Conservation (phyloP, 1,139 yeast species). For the Trichomonascaceae sp. region DNA sequence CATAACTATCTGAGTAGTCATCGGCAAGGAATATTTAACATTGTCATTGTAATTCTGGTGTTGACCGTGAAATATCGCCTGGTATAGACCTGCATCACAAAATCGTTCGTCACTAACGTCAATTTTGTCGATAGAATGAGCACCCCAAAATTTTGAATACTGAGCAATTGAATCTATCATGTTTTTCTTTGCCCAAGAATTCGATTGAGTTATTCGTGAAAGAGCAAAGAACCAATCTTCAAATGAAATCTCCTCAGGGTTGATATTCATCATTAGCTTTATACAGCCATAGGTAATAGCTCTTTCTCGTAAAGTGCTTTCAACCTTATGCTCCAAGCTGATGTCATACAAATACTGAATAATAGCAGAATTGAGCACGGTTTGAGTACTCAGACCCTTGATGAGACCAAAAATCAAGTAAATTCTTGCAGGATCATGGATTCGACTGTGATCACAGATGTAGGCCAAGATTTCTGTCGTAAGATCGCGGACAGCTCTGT, state of each 20-base stretch:
- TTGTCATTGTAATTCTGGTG: background rate
- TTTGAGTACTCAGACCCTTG: constrained; percentile 38
- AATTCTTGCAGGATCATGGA: constrained; percentile 59
- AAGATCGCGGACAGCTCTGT: constrained; percentile 30
- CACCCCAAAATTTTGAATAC: background rate
- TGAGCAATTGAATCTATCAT: background rate
- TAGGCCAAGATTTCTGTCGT: constrained; percentile 18
- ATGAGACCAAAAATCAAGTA: constrained; percentile 55
- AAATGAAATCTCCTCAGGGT: constrained; percentile 4
- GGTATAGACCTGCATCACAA: constrained; percentile 1
- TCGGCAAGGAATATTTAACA: background rate
- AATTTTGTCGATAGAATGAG: background rate
- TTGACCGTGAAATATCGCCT: background rate
- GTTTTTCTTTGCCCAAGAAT: background rate
- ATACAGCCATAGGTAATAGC: constrained; percentile 10
- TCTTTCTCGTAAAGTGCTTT: constrained; percentile 14
- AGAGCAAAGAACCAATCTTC: constrained; percentile 2
- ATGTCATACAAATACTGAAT: constrained; percentile 7
- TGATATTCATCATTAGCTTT: constrained; percentile 12
- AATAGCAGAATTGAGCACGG: constrained; percentile 4
- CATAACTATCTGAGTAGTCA: background rate
- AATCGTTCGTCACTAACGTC: background rate
- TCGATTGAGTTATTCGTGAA: background rate
- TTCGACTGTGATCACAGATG: constrained; percentile 1
- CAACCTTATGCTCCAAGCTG: constrained; percentile 14